Evolutionary conservation across 2,329 filamentous ascomycete species (phyloP).

Genomic region (Clonostachys rhizophaga): DNA sequence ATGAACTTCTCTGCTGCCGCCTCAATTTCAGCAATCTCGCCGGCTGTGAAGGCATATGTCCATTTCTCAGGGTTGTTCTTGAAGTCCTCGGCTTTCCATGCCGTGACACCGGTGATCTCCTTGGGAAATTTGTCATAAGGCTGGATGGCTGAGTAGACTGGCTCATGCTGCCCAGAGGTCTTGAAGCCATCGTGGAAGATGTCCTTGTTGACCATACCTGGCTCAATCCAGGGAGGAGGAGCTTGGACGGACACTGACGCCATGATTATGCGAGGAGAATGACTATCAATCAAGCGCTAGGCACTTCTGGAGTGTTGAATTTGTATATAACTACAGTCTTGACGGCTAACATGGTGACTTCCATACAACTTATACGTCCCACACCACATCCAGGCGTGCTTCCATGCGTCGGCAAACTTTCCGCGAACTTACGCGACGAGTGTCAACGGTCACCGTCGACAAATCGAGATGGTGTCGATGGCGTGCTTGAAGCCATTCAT

Average conservation of each 20-base stretch:
- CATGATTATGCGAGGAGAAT: no score
- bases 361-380: no score
- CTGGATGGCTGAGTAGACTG: conserved; percentile 57
- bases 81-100: conserved; percentile 67
- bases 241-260: neutral
- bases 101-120: conserved; percentile 65
- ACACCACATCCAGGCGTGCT: no score
- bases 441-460: no score
- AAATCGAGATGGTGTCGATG: no score
- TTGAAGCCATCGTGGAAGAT: conserved; percentile 41
- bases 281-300: no score
- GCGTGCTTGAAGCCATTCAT: no score
- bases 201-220: neutral
- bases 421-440: no score
- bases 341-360: no score
- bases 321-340: no score
- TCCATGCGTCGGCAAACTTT: no score
- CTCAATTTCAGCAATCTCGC: conserved; percentile 64
- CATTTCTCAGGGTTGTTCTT: conserved; percentile 60
- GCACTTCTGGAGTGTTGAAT: no score
- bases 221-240: neutral
- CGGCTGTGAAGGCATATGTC: conserved; percentile 63
- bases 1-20: conserved; percentile 65
- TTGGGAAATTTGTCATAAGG: conserved; percentile 68
- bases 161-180: conserved; percentile 66